A percentile compares a stretch with the other conserved stretches of the same genome.
These are phyloP conservation scores for Petrea volubilis DNA, from an alignment of 257 asterid species.

Conservation along the genomic window DNA sequence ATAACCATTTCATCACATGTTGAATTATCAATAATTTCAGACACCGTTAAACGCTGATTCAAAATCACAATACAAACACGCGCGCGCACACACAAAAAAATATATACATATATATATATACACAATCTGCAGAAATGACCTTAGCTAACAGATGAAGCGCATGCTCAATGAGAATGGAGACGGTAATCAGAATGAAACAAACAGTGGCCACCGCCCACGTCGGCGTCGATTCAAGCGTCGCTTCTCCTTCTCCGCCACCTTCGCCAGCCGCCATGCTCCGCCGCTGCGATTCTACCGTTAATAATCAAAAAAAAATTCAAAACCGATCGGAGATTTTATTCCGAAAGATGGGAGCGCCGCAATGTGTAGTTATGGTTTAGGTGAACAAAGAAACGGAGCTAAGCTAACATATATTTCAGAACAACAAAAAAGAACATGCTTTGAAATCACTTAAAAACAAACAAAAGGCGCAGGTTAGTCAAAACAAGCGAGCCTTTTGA, in stretches of 20 bases:
- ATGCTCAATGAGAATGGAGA: slow-evolving; percentile 64
- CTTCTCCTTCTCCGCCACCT: slow-evolving; percentile 21
- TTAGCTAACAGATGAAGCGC: slow-evolving; percentile 63
- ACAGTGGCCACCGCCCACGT: slow-evolving; percentile 78
- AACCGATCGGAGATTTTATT: not conserved
- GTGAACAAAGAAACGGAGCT: not conserved
- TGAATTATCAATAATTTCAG: not conserved
- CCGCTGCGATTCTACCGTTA: slow-evolving; percentile 8
- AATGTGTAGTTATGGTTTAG: not conserved
- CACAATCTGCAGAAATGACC: slow-evolving; percentile 29
- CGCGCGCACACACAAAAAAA: not conserved
- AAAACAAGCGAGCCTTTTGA: slow-evolving; percentile 2
- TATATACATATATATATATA: not conserved
- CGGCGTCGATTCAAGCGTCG: slow-evolving; percentile 53
- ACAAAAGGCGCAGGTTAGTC: slow-evolving; percentile 1
- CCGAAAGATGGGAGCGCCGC: not conserved
- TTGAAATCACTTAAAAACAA: not conserved
- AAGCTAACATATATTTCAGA: not conserved
- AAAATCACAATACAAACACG: no score
- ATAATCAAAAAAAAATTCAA: no score
- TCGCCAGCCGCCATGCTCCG: slow-evolving; percentile 34
- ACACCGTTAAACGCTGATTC: no score
- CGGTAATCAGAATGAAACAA: slow-evolving; percentile 49
- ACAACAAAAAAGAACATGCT: not conserved
- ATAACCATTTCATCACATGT: not conserved